phyloP scores from a whole-genome alignment of 2,329 filamentous ascomycete species.

The Penicillium sp. region DNA sequence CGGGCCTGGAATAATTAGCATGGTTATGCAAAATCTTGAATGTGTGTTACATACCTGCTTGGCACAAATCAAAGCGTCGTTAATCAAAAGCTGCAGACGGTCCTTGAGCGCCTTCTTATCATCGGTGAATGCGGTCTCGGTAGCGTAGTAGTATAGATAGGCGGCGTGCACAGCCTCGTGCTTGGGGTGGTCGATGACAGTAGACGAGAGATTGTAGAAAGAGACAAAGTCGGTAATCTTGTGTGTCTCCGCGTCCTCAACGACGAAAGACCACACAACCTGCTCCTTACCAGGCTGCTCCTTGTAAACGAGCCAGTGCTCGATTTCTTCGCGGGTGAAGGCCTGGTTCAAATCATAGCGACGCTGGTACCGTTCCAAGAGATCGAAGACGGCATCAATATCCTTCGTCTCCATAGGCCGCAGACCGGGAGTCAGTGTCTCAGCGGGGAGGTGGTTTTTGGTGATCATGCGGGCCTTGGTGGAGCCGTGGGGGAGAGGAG shows the following conservation, averaged over 20 bases:
- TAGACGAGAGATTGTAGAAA: constrained; percentile 93
- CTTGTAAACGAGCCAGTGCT: constrained; percentile 83
- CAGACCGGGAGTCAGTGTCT: constrained; percentile 72
- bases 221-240: constrained; percentile 97
- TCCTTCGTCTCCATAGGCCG: constrained; percentile 80
- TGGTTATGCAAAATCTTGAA: not conserved
- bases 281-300: constrained; percentile 67
- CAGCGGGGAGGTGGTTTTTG: constrained; percentile 79
- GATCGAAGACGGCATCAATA: constrained; percentile 69
- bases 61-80: constrained; percentile 83
- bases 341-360: constrained; percentile 83
- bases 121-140: constrained; percentile 69
- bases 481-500: constrained; percentile 77
- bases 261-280: constrained; percentile 92
- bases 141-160: constrained; percentile 97
- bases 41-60: constrained; percentile 61
- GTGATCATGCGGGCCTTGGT: constrained; percentile 83
- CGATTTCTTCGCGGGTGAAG: constrained; percentile 76
- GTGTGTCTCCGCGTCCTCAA: constrained; percentile 69
- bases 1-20: constrained; percentile 51
- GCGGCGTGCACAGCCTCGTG: constrained; percentile 82
- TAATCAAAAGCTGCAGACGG: constrained; percentile 78
- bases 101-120: constrained; percentile 65
- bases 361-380: constrained; percentile 75
- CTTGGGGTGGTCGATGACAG: constrained; percentile 79